Conservation (phyloP, 306 rosid species). For the Vachellia pachyceras region DNA sequence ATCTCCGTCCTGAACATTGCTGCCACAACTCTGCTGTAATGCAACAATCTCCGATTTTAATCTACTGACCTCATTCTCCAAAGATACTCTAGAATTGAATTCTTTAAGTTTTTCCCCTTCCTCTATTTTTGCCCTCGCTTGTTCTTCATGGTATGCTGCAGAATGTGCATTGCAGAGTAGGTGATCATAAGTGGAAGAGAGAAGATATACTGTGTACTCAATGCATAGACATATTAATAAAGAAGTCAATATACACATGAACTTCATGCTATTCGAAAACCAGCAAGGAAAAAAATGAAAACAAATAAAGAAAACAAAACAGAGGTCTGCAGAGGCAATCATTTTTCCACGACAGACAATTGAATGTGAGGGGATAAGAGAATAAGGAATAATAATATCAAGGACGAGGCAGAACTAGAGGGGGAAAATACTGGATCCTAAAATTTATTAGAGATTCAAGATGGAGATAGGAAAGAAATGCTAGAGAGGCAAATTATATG, state of each 20-base stretch:
- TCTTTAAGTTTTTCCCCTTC: constrained; percentile 56
- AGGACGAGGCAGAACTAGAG: background rate
- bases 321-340: too few species aligned
- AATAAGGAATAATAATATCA: too few species aligned
- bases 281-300: too few species aligned
- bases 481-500: background rate
- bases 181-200: background rate
- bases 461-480: background rate
- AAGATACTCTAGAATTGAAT: constrained; percentile 51
- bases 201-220: background rate
- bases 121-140: constrained; percentile 42
- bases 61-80: constrained; percentile 57
- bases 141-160: constrained; percentile 56
- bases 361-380: too few species aligned
- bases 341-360: too few species aligned
- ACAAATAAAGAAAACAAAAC: too few species aligned
- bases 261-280: too few species aligned
- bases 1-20: constrained; percentile 39
- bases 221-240: too few species aligned
- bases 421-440: background rate
- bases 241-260: too few species aligned
- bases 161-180: constrained; percentile 15
- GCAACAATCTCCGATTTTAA: constrained; percentile 61
- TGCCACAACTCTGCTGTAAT: constrained; percentile 45
- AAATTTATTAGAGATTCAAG: background rate